Conservation (phyloP, 805 yeast species). For the Cyberlindnera maritima region DNA sequence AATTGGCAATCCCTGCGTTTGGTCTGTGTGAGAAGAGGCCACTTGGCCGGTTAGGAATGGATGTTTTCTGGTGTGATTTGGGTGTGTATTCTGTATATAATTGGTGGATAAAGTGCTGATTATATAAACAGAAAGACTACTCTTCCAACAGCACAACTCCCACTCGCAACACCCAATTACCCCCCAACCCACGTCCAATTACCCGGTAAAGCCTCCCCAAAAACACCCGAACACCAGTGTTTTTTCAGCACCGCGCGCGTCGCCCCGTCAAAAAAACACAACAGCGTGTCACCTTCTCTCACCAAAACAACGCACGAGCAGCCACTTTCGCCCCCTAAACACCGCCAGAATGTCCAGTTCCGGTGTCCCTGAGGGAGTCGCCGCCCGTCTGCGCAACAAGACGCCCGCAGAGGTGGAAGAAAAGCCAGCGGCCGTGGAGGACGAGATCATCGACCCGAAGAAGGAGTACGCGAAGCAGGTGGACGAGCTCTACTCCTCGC, state of each 20-base stretch:
- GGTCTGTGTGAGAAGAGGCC: too few species aligned
- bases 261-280: constrained; percentile 2
- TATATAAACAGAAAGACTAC: too few species aligned
- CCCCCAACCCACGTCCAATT: neutral
- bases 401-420: constrained; percentile 4
- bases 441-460: constrained; percentile 17
- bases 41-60: too few species aligned
- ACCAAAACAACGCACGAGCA: neutral
- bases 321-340: neutral
- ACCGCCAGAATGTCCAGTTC: constrained; percentile 14
- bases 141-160: too few species aligned
- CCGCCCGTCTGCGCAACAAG: constrained; percentile 23
- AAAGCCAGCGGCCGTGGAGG: neutral
- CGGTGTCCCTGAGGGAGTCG: constrained; percentile 17
- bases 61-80: too few species aligned
- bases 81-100: too few species aligned
- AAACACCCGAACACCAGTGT: constrained; percentile 1
- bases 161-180: too few species aligned
- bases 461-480: constrained; percentile 19
- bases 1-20: too few species aligned
- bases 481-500: constrained; percentile 22
- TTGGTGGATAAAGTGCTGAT: too few species aligned
- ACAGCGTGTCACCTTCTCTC: constrained; percentile 16
- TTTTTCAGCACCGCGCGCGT: too few species aligned
- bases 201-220: neutral